A percentile compares a stretch with the other conserved stretches of the same genome.
These are phyloP conservation scores for Cutaneotrichosporon sp. DNA, from an alignment of 1,284 basidiomycete species.

Conservation along the genomic window DNA sequence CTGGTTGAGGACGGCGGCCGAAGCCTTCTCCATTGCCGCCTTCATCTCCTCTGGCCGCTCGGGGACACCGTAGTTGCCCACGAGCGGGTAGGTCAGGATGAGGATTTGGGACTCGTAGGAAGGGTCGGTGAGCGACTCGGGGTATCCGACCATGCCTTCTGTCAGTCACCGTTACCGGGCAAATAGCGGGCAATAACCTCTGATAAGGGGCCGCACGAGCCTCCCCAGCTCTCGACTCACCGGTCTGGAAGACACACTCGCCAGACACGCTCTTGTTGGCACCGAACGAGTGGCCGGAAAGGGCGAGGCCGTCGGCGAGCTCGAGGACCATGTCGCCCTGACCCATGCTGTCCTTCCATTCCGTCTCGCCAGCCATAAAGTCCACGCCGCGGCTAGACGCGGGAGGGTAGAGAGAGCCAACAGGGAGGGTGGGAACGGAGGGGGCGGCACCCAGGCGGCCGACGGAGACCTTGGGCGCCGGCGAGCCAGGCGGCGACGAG, in stretches of 20 bases:
- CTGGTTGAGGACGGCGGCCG: conserved; percentile 51
- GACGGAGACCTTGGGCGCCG: conserved; percentile 12
- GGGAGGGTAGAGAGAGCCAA: conserved; percentile 44
- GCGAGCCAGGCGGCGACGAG: conserved; percentile 24
- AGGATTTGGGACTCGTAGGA: conserved; percentile 99
- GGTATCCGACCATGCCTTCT: conserved; percentile 96
- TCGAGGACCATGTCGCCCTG: conserved; percentile 66
- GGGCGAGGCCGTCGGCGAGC: conserved; percentile 83
- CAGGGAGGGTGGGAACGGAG: conserved; percentile 19
- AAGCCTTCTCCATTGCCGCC: conserved; percentile 42
- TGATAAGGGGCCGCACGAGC: too few relatives aligned
- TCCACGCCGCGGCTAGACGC: conserved; percentile 46
- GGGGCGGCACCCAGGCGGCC: conserved; percentile 19
- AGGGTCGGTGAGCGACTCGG: conserved; percentile 96
- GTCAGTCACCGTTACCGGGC: background rate
- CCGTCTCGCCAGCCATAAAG: conserved; percentile 34
- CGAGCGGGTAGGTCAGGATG: conserved; percentile 91
- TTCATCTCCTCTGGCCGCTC: conserved; percentile 55
- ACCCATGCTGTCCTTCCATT: conserved; percentile 43
- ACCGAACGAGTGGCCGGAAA: conserved; percentile 88
- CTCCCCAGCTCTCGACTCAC: too few relatives aligned
- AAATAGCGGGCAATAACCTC: too few relatives aligned
- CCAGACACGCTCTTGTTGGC: conserved; percentile 89
- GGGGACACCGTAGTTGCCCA: conserved; percentile 99
- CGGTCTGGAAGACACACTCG: conserved; percentile 99